Evolutionary conservation across 495 filamentous ascomycete species (phyloP), one percentile per base, ranked within the genome.

Genomic region (Aspergillus sparsus): DNA sequence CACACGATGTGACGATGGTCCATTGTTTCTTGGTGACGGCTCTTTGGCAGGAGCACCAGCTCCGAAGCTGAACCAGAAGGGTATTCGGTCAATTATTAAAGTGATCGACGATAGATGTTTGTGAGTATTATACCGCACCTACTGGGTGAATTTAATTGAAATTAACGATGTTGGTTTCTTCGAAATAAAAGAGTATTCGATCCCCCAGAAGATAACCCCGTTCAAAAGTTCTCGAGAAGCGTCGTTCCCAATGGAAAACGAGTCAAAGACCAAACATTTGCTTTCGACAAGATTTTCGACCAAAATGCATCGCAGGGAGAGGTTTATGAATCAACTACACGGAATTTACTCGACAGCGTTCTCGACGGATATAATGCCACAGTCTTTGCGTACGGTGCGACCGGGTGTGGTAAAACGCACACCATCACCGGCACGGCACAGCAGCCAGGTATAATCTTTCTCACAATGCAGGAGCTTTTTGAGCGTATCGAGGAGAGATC

Each of bases 301-400:
- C 93, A 99, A 54, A 97, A 91, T 68, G 89, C 91, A 46, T 87
- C 88, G 0, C 94, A 99, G 63, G 88, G 83, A 55, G 95, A 99
- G 72, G 90, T 99, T 0, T 99, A 98, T 80, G 93, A 98, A 73
- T 84, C 91, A 5, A 99, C 94, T 7, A 96, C 95, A 6, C 89
- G 88, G 68, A 83, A 76, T 61, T 82, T 99, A 31, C 82, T 99
- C 70, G 94, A 98, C 70, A 97, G 87, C 72, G 93, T 99, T 53
- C 80, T 98, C 53, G 93, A 98, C 61, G 94, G 94, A 50, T 99
- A 97, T 78, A 99, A 99, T 80, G 94, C 95, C 45, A 99, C 94
- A 0, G 94, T 99, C 0, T 99, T 98, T 72, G 94, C 94, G 32
- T 99, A 99, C 74, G 94, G 94, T 64, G 94, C 94, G 16, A 99